phyloP scores from a whole-genome alignment of 208 protist genomes.

The Leptomonas pyrrhocoris region DNA sequence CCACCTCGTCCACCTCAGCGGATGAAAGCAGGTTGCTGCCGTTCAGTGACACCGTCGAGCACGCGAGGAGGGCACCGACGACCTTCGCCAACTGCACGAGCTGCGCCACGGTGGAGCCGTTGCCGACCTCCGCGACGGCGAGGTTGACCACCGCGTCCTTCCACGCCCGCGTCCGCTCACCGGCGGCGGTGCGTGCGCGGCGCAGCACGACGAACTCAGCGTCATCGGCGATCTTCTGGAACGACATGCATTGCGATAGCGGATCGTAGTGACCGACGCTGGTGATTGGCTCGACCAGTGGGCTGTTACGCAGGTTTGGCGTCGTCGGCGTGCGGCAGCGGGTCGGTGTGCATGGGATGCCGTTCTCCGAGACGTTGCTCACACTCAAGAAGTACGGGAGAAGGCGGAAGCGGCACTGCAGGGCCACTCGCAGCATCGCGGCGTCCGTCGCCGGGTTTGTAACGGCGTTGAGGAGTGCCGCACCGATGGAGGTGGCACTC shows the following conservation, averaged over 20 bases:
- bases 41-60: slow-evolving; percentile 40
- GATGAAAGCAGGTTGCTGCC: slow-evolving; percentile 39
- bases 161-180: slow-evolving; percentile 42
- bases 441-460: slow-evolving; percentile 40
- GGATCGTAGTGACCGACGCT: slow-evolving; percentile 67
- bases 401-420: slow-evolving; percentile 72
- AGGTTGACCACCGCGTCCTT: slow-evolving; percentile 49
- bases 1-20: slow-evolving; percentile 48
- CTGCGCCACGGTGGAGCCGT: slow-evolving; percentile 52
- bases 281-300: slow-evolving; percentile 61
- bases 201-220: slow-evolving; percentile 68
- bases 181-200: slow-evolving; percentile 33
- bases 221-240: slow-evolving; percentile 63
- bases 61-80: slow-evolving; percentile 58
- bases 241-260: slow-evolving; percentile 62
- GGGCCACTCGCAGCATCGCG: slow-evolving; percentile 52
- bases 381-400: slow-evolving; percentile 70
- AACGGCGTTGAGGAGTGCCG: slow-evolving; percentile 43
- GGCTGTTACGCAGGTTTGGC: slow-evolving; percentile 53
- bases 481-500: slow-evolving; percentile 50
- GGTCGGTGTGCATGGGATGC: slow-evolving; percentile 44
- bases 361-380: slow-evolving; percentile 56
- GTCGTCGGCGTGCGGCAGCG: slow-evolving; percentile 42
- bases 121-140: slow-evolving; percentile 42
- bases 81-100: slow-evolving; percentile 72